These are phyloP conservation scores for Kodamaea neixiangensis DNA, from an alignment of 805 yeast species.

Conservation along the genomic window DNA sequence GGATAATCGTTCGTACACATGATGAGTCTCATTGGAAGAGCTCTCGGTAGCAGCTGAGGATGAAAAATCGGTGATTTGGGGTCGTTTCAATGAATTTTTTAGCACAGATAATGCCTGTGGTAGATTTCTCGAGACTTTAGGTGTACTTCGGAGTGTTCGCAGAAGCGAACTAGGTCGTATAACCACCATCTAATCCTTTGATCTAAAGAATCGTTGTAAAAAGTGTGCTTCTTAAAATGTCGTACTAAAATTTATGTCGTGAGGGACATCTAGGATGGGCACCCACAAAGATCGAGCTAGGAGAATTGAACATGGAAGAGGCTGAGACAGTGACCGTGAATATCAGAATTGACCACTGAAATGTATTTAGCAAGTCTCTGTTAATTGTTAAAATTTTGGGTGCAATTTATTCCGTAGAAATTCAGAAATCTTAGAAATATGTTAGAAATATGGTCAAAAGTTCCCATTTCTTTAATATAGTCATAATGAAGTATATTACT, in stretches of 20 bases:
- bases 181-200: not conserved
- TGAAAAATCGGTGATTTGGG: not conserved
- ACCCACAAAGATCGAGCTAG: not conserved
- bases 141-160: not conserved
- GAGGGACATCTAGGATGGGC: not conserved
- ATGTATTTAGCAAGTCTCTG: too few species aligned
- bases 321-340: too few species aligned
- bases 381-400: too few species aligned
- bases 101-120: not conserved
- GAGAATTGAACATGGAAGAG: too few species aligned
- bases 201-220: not conserved
- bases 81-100: not conserved
- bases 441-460: not conserved
- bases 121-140: not conserved
- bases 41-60: not conserved
- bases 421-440: too few species aligned
- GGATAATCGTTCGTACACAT: slow-evolving; percentile 14
- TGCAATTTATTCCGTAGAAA: too few species aligned
- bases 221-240: not conserved
- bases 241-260: not conserved
- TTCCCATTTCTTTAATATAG: not conserved
- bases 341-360: too few species aligned
- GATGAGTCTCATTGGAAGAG: not conserved
- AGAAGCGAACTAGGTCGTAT: slow-evolving; percentile 1
- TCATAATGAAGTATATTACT: not conserved